Evolutionary conservation across 192 early-diverging fungal genomes (phyloP), one percentile per base, ranked within the genome.

Genomic region (Rhizoclosmatium sp.): DNA sequence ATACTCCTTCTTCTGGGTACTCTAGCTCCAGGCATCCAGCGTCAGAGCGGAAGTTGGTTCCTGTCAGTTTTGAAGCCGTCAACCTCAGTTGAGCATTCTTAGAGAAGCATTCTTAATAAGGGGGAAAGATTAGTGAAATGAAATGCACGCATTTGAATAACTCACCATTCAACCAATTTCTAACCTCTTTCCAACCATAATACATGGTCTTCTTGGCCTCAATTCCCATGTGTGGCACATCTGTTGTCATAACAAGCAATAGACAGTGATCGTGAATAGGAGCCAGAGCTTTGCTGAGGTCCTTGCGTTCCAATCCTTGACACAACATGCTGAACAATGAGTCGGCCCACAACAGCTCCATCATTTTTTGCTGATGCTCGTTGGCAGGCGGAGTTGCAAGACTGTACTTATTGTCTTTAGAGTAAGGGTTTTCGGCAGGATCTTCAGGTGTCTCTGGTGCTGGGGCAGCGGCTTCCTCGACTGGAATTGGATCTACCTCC

Each of bases 201-300:
- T 47, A 68, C 7, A 68, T 68, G 5, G 14, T 46, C 47, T 41
- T 44, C 66, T 44, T 68, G 4, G 4, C 45, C 44, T 68, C 66
- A 23, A 44, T 44, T 14, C 66, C 66, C 42, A 68, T 16, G 12
- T 21, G 21, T n/a, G 66, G 66, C 5, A 68, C 66, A 48, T 5
- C 66, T 14, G 19, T 12, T 4, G 66, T 68, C 7, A 23, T 10
- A 16, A 68, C 66, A 68, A 68, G 7, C 66, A 68, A 46, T 41
- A 68, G 4, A 41, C 66, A 68, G 21, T 68, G 66, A 68, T 68
- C 66, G 21, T 68, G 66, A 41, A 68, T 42, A 5, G 66, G n/a
- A 4, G 66, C 66, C 66, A 68, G 7, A 41, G 5, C 4, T 48
- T 44, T 40, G 7, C 14, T 41, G 10, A 68, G 5, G 45, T 48